Percentiles rank a stretch among this genome's conserved stretches.
These are phyloP conservation scores for Sequoia sempervirens DNA, from an alignment of 75 land plant genomes.

Conservation along the genomic window DNA sequence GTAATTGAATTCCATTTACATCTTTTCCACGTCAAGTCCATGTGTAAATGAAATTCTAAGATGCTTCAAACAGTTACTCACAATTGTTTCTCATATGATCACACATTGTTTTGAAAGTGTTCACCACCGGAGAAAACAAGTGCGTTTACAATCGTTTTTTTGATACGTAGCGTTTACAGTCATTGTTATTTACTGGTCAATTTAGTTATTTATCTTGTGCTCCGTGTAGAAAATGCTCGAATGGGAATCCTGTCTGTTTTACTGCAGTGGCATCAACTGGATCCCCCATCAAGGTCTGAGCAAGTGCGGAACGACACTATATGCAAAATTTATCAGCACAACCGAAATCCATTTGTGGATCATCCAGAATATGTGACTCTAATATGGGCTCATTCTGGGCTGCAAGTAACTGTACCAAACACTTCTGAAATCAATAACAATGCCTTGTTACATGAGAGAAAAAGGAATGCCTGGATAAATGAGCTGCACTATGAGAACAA, in stretches of 20 bases:
- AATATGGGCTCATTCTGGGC: constrained; percentile 36
- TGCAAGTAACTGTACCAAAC: background rate
- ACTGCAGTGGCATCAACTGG: constrained; percentile 55
- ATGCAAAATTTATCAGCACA: constrained; percentile 60
- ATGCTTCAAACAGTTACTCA: background rate
- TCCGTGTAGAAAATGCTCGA: constrained; percentile 31
- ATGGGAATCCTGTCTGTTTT: constrained; percentile 72
- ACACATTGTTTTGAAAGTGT: background rate
- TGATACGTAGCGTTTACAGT: background rate
- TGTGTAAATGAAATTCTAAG: too few species aligned
- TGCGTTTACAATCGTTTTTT: background rate
- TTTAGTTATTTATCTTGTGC: background rate
- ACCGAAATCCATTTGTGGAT: constrained; percentile 76
- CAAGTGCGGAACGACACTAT: constrained; percentile 48
- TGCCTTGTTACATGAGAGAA: background rate
- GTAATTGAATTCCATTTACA: too few species aligned
- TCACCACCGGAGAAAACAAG: background rate
- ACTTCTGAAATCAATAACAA: background rate
- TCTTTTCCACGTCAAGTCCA: too few species aligned
- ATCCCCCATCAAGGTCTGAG: constrained; percentile 64
- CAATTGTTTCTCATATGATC: background rate
- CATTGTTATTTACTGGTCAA: background rate
- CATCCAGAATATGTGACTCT: constrained; percentile 73
- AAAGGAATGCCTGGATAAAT: constrained; percentile 25
- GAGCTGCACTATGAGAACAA: constrained; percentile 30